Conservation (phyloP, 345 rosid genomes). For the Lagerstroemia speciosa region DNA sequence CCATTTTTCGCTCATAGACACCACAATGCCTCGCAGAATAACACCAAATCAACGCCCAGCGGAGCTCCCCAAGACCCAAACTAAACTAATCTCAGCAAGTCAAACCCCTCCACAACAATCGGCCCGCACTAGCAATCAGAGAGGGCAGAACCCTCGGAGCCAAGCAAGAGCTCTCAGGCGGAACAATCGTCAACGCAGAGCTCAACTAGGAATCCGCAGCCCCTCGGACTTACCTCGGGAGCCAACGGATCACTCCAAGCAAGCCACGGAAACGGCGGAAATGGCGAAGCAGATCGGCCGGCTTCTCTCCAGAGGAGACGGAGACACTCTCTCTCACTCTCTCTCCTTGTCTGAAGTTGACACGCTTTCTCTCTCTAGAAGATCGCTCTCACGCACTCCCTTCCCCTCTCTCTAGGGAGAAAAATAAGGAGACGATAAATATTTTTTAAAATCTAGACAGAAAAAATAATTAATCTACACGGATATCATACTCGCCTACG, state of each 20-base stretch:
- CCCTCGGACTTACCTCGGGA: not conserved
- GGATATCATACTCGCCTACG: conserved; percentile 18
- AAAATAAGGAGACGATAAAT: conserved; percentile 1
- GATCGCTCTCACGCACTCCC: not conserved
- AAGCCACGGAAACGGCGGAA: conserved; percentile 10
- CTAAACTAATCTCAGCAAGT: not conserved
- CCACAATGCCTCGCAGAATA: not conserved
- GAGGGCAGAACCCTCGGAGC: not conserved
- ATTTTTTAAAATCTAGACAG: too few species aligned
- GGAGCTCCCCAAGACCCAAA: not conserved
- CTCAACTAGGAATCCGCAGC: not conserved
- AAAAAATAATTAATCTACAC: not conserved
- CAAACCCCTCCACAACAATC: not conserved
- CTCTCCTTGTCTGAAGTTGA: not conserved
- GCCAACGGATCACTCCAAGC: not conserved
- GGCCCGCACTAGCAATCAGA: not conserved
- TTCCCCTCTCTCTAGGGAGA: conserved; percentile 4
- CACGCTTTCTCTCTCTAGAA: conserved; percentile 21
- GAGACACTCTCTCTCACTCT: too few species aligned
- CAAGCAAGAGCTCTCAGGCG: not conserved
- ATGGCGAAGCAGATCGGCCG: conserved; percentile 21
- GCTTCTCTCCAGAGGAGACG: conserved; percentile 8
- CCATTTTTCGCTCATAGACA: conserved; percentile 29
- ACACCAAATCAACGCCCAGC: not conserved
- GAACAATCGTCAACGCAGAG: not conserved